Base-by-base conservation (phyloP, 1,139 yeast genomes). In the Zygosaccharomyces pseudobailii region DNA sequence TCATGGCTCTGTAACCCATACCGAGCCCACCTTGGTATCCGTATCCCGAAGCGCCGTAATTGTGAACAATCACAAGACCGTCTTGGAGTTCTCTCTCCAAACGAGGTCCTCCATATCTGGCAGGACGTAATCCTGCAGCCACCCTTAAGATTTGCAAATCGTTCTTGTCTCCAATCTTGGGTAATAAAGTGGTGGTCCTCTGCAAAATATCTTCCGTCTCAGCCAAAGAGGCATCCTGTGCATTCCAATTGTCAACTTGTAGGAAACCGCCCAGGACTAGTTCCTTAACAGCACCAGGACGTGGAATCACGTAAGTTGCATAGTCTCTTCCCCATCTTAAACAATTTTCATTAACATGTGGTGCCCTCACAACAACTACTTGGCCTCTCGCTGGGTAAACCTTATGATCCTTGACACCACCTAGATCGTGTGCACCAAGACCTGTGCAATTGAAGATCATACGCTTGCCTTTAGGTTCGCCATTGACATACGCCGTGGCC, bases 1-100 rank as follows among this genome's bases (percentile, higher is more conserved):
- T 49, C 4, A 78, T 74, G 3, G 80, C 83, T 43, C 67, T 68
- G 37, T 65, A 57, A 2, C 81, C 78, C 84, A 83, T 82, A 1
- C 86, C 88, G 23, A 75, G 71, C 0, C 88, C 88, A 4, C 85
- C 76, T 65, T 83, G 90, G 66, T 79, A 84, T 2, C 94, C 94
- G 48, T 83, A 79, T 0, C 94, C 94, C 36, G 82, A 74, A 6
- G 89, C 87, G 27, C 94, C 94, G 59, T 83, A 83, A 63, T 83
- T 82, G 59, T 84, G 89, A 13, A 84, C 68, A 20, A 80, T 55
- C 1, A 69, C 49, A 19, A 42, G 13, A 42, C 71, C 69, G 6
- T 66, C 71, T 2, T 47, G 50, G 21, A 20, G 23, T 54, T 79
- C 81, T 36, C 65, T 63, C 59, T 82, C 88, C 39, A 84, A 75